A percentile compares a stretch with the other conserved stretches of the same genome.
phyloP scores from a whole-genome alignment of 768 basidiomycete genomes.

The Gymnopilus dilepis region DNA sequence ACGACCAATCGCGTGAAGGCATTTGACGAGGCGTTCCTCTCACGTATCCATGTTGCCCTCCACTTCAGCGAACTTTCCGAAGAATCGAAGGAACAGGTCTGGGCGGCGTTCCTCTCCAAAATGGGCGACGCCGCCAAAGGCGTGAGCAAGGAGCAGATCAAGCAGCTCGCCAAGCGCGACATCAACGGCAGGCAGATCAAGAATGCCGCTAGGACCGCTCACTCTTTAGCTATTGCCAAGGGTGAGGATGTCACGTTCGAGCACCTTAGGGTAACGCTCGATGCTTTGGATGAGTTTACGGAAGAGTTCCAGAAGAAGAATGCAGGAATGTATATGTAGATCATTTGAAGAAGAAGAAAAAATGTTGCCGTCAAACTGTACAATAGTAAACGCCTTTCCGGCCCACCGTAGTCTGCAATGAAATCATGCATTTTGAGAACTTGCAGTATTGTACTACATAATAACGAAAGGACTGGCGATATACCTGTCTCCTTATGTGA shows the following conservation, averaged over 20 bases:
- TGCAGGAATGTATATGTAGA: slow-evolving; percentile 5
- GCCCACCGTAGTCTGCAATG: too few relatives aligned
- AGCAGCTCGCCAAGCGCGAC: slow-evolving; percentile 50
- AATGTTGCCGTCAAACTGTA: too few relatives aligned
- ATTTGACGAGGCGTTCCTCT: slow-evolving; percentile 73
- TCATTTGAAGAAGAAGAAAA: background rate
- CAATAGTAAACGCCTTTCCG: too few relatives aligned
- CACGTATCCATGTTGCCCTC: slow-evolving; percentile 68
- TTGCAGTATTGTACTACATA: too few relatives aligned
- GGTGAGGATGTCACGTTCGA: slow-evolving; percentile 50
- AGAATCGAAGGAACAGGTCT: slow-evolving; percentile 61
- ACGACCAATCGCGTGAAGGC: slow-evolving; percentile 62
- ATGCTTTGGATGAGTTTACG: slow-evolving; percentile 67
- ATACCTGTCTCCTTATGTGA: too few relatives aligned
- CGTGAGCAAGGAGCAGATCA: slow-evolving; percentile 48
- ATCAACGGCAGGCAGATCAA: slow-evolving; percentile 74
- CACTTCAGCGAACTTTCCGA: slow-evolving; percentile 64
- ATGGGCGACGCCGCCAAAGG: slow-evolving; percentile 39
- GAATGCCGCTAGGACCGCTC: slow-evolving; percentile 71
- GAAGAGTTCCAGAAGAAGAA: slow-evolving; percentile 43
- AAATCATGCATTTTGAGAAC: too few relatives aligned
- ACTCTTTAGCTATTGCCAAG: slow-evolving; percentile 57
- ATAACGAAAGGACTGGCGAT: too few relatives aligned
- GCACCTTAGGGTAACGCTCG: slow-evolving; percentile 62
- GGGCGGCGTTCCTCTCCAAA: slow-evolving; percentile 63